Evolutionary conservation across 2,329 filamentous ascomycete genomes (phyloP), one percentile per base, ranked within the genome.

Genomic region (Chaetomium sp.): DNA sequence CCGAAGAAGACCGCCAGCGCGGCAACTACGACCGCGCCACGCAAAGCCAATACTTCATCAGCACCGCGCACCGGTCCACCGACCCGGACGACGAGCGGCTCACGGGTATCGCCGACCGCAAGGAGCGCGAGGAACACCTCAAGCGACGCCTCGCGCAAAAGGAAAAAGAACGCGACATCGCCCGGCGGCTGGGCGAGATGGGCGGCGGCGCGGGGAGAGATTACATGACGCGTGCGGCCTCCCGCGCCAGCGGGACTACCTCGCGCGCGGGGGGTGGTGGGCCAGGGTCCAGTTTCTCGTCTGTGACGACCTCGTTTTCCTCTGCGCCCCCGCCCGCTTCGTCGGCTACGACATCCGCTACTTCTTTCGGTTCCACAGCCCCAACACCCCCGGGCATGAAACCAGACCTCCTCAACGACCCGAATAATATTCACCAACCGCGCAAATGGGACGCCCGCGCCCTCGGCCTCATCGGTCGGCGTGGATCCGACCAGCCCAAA

Each of bases 91-190:
- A 84, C 33, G 87, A 91, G 63, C 80, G 82, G 45, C 82, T 86
- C 54, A 69, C 71, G 56, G 78, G 79, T 14, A 75, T 80, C 11
- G 75, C 79, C 0, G 79, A 84, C 53, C 78, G 81, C 36, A 79
- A 77, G 35, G 84, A 84, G 63, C 79, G 80, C 57, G 81, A 84
- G 51, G 88, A 91, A 60, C 79, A 81, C 14, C 71, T 88, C 61
- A 85, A 83, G 59, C 79, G 84, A 55, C 79, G 79, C 3, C 73
- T 91, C 5, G 80, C 82, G 5, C 80, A 80, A 11, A 80, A 83
- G 63, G 87, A 91, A 69, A 86, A 81, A 65, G 89, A 92, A 68
- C 76, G 83, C 19, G 85, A 89, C 32, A 79, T 94, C 49, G 86
- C 85, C 61, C 83, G 81, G 67, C 82, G 82, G 62, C 75, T 94